Conservation (phyloP, 2,329 filamentous ascomycete genomes). For the Colletotrichum chrysophilum region DNA sequence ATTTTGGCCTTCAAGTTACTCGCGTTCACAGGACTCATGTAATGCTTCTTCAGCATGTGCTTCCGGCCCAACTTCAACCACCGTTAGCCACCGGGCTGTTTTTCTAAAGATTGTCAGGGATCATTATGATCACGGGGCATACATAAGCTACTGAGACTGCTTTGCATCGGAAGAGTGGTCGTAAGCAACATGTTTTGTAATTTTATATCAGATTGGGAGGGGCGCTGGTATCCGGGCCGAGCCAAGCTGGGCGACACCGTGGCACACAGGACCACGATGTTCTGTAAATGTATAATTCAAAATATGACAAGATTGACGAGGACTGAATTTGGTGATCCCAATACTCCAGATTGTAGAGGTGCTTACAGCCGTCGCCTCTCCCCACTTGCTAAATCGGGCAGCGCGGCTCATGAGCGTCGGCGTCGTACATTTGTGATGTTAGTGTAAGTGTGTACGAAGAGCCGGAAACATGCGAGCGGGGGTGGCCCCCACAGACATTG, state of each 20-base stretch:
- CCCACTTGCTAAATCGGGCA: background rate
- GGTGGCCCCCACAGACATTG: background rate
- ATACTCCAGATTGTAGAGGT: background rate
- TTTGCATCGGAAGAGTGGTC: background rate
- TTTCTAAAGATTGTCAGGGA: background rate
- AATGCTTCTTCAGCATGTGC: background rate
- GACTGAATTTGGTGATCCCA: background rate
- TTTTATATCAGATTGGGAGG: background rate
- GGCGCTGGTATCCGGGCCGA: background rate
- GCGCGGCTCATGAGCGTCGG: background rate
- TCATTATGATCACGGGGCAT: background rate
- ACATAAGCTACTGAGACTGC: background rate
- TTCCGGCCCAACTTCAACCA: background rate
- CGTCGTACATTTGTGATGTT: background rate
- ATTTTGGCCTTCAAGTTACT: background rate
- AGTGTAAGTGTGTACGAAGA: background rate
- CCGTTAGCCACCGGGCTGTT: background rate
- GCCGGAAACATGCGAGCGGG: background rate
- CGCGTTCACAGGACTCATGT: background rate
- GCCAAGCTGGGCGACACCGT: background rate
- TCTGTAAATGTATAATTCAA: background rate
- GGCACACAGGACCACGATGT: background rate
- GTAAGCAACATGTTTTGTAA: background rate
- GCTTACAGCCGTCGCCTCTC: background rate
- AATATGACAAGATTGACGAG: background rate